phyloP scores from a whole-genome alignment of 1,284 basidiomycete species.

The Abortiporus biennis region DNA sequence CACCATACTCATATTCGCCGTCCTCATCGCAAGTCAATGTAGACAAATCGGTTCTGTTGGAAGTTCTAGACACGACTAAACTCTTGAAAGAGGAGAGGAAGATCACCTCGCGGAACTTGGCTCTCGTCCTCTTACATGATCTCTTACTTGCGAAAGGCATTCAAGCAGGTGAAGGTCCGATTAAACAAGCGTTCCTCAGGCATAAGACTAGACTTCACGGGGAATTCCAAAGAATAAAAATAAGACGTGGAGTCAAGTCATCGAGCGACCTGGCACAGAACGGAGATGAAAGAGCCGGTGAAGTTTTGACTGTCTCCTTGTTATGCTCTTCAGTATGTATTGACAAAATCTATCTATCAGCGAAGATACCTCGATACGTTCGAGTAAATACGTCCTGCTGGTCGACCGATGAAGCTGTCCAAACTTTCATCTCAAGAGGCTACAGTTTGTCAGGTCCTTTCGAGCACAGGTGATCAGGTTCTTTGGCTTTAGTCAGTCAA shows the following conservation, averaged over 20 bases:
- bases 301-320: conserved; percentile 14
- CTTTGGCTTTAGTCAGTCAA: background rate
- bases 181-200: conserved; percentile 77
- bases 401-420: conserved; percentile 53
- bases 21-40: conserved; percentile 5
- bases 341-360: conserved; percentile 32
- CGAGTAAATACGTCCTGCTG: conserved; percentile 78
- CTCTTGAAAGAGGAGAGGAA: conserved; percentile 73
- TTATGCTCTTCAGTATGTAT: background rate
- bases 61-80: conserved; percentile 57
- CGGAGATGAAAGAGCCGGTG: conserved; percentile 59
- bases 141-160: conserved; percentile 76
- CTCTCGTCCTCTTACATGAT: conserved; percentile 85
- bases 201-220: conserved; percentile 86
- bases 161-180: conserved; percentile 81
- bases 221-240: conserved; percentile 81
- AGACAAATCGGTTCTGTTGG: conserved; percentile 68
- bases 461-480: conserved; percentile 36
- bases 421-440: conserved; percentile 47
- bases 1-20: background rate
- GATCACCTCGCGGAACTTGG: conserved; percentile 67
- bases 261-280: conserved; percentile 62
- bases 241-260: conserved; percentile 65
- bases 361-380: conserved; percentile 76
- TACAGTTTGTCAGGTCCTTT: conserved; percentile 48